A percentile compares a stretch with the other conserved stretches of the same genome.
Evolutionary conservation across 23 red algal species (phyloP).

Genomic region (Chondrus crispus): DNA sequence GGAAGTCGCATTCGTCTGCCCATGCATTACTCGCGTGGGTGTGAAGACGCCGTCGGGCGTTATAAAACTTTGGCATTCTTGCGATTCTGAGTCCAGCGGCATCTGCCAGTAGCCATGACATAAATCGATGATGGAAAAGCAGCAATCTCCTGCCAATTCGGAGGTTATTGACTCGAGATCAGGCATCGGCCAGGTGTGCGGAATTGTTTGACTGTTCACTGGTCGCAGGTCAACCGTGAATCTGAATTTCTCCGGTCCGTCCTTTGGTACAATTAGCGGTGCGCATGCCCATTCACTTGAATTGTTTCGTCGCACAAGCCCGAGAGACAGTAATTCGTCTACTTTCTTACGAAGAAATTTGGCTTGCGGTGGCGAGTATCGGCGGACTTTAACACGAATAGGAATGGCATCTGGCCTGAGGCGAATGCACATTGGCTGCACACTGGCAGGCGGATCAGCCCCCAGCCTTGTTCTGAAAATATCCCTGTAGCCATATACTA

Average conservation of each 20-base stretch:
- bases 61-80: neutral
- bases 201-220: neutral
- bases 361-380: neutral
- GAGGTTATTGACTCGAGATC: neutral
- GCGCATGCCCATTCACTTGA: neutral
- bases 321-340: neutral
- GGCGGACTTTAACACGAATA: neutral
- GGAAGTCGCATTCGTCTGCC: neutral
- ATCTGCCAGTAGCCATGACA: neutral
- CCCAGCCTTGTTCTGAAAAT: neutral
- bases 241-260: neutral
- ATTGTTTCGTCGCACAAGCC: neutral
- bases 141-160: neutral
- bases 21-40: neutral
- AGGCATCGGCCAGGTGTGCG: slow-evolving; percentile 3
- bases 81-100: neutral
- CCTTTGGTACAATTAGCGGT: neutral
- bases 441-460: neutral
- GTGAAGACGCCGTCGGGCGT: neutral
- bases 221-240: neutral
- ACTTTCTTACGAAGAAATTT: neutral
- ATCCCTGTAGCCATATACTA: neutral
- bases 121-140: neutral
- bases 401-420: neutral
- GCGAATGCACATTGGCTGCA: neutral